Conservation (phyloP, 257 asterid genomes). For the Mitragyna speciosa region DNA sequence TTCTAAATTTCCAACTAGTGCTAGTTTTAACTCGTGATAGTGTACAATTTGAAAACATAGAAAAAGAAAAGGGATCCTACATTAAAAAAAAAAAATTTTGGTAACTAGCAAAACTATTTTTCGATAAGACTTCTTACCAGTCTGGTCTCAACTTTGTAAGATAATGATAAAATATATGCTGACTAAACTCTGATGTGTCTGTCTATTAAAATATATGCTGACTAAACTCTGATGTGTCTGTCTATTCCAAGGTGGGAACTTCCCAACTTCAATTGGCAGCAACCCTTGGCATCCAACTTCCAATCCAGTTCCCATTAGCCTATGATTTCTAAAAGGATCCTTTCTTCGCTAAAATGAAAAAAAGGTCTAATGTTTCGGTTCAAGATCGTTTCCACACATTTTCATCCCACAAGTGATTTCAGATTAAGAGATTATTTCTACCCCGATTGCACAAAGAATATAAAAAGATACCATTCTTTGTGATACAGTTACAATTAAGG, state of each 20-base stretch:
- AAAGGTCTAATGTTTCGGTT: background rate
- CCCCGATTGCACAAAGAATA: background rate
- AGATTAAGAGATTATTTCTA: background rate
- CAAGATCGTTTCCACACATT: slow-evolving; percentile 12
- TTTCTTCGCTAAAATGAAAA: too few relatives aligned
- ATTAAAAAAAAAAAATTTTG: background rate
- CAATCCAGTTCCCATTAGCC: background rate
- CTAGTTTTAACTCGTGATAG: too few relatives aligned
- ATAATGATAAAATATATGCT: slow-evolving; percentile 20
- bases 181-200: too few relatives aligned
- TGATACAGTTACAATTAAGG: background rate
- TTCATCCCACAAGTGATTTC: too few relatives aligned
- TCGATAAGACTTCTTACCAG: background rate
- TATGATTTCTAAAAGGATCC: background rate
- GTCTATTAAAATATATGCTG: slow-evolving; percentile 17
- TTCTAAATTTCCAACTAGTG: too few relatives aligned
- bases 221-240: slow-evolving; percentile 21
- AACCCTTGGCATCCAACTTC: background rate
- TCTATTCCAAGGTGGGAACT: background rate
- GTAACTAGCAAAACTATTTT: background rate
- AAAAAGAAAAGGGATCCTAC: background rate
- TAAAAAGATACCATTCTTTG: background rate
- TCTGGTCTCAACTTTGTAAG: background rate
- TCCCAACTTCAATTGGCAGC: slow-evolving; percentile 5
- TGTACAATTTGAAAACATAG: background rate